phyloP scores from a whole-genome alignment of 192 early-diverging fungal genomes.

The Linnemannia zychae region DNA sequence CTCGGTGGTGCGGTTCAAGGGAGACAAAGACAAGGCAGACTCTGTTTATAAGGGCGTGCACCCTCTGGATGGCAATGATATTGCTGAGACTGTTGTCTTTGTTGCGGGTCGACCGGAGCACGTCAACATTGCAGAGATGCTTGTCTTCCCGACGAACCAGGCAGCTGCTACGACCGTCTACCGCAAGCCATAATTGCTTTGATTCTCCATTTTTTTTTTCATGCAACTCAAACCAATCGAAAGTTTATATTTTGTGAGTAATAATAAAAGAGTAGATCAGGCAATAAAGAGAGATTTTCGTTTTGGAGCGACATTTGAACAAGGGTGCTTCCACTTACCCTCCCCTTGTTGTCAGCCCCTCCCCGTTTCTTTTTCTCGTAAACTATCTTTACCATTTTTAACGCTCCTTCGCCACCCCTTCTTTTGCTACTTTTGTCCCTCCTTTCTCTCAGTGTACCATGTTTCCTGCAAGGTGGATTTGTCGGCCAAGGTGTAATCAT shows the following conservation, averaged over 20 bases:
- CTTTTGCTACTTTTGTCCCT: too few species aligned
- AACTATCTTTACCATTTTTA: too few species aligned
- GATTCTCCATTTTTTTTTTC: neutral
- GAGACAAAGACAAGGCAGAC: slow-evolving; percentile 74
- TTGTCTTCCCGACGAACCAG: slow-evolving; percentile 58
- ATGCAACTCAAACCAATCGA: neutral
- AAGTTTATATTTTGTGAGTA: too few species aligned
- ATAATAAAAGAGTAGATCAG: too few species aligned
- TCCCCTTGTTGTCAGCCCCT: neutral
- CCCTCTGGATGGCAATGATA: slow-evolving; percentile 23
- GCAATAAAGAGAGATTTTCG: too few species aligned
- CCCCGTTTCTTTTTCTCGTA: neutral
- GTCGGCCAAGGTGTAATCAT: too few species aligned
- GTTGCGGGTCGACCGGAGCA: slow-evolving; percentile 79
- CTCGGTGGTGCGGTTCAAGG: slow-evolving; percentile 81
- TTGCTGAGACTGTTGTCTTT: slow-evolving; percentile 84
- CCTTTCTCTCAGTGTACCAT: too few species aligned
- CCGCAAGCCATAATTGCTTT: slow-evolving; percentile 13
- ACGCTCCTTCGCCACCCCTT: too few species aligned
- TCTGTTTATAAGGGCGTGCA: slow-evolving; percentile 80
- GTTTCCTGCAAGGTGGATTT: too few species aligned
- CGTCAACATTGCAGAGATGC: slow-evolving; percentile 79
- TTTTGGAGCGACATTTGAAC: neutral
- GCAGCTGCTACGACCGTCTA: slow-evolving; percentile 47
- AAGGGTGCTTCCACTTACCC: neutral